Evolutionary conservation across 164 flowering plant species (phyloP), one percentile per base, ranked within the genome.

Genomic region (Macadamia tetraphylla): DNA sequence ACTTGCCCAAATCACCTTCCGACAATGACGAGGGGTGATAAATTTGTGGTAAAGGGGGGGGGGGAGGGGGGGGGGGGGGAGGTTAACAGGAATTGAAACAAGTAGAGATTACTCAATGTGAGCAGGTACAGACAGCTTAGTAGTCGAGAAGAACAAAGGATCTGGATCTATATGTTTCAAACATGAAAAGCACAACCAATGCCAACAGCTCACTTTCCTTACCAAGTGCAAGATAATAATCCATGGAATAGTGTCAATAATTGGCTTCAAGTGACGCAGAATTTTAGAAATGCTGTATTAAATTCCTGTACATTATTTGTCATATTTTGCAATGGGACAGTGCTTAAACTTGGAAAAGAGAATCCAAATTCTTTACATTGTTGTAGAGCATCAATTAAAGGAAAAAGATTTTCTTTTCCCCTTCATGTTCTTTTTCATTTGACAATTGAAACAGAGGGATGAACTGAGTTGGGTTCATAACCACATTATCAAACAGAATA

Each of bases 391-490:
- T 12, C 64, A 13, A 9, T 1, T 14, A 17, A 63, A 42, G 18
- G 51, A 9, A 15, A 42, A 62, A 65, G 59, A 70, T 52, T 64
- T 65, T 61, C 65, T 64, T 48, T 60, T 65, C 6, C 48, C 6
- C 48, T 61, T 44, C 32, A 60, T 29, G 51, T 46, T 46, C 49
- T 65, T 58, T 42, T 61, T 6, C 15, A 43, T 35, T 5, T 35
- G 40, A 35, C 10, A 44, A 58, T n/a, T 32, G 14, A 51, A 61
- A 62, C 51, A 61, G 57, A 13, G 60, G 56, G 51, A 64, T 65
- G 70, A 62, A 72, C 70, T 65, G 60, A 62, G 67, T 60, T 74
- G 57, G 57, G 65, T 71, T 68, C 78, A 71, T 61, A 68, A 65
- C 65, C 74, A 75, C 59, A 55, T 52, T 52, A 29, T 40, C 12